These are phyloP conservation scores for Chamaecyparis obtusa DNA, from an alignment of 75 land plant species.

Conservation along the genomic window DNA sequence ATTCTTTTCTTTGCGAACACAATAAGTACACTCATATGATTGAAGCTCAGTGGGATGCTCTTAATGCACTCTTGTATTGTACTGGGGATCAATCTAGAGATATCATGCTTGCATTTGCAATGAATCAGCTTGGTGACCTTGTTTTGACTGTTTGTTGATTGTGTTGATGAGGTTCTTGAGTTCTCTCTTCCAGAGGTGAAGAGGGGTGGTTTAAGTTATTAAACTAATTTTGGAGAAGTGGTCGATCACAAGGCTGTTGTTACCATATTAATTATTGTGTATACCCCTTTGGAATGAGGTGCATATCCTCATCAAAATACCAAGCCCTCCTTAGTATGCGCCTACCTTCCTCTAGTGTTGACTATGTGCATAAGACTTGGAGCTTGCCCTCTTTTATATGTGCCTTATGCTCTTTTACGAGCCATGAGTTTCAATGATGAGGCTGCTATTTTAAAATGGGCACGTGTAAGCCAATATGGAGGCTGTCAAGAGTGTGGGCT, in stretches of 20 bases:
- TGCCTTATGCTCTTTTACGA: too few species aligned
- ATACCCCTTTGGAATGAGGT: too few species aligned
- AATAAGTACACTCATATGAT: constrained; percentile 95
- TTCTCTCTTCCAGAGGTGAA: constrained; percentile 72
- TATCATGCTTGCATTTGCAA: constrained; percentile 86
- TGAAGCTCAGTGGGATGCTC: constrained; percentile 94
- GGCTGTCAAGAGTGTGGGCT: too few species aligned
- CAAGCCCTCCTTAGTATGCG: too few species aligned
- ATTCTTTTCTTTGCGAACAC: constrained; percentile 96
- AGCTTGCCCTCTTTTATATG: too few species aligned
- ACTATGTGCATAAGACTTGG: too few species aligned
- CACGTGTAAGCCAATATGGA: too few species aligned
- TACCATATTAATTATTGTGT: too few species aligned
- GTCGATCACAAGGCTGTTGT: constrained; percentile 92
- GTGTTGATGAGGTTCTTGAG: constrained; percentile 81
- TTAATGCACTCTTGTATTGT: constrained; percentile 83
- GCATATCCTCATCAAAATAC: too few species aligned
- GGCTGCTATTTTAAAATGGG: too few species aligned
- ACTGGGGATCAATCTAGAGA: constrained; percentile 97
- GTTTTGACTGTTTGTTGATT: constrained; percentile 84
- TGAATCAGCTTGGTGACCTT: constrained; percentile 89
- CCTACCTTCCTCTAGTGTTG: too few species aligned
- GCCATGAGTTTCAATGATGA: too few species aligned
- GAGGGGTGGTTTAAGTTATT: constrained; percentile 72
- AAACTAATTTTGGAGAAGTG: constrained; percentile 83